These are phyloP conservation scores for Anthoceros angustus DNA, from an alignment of 225 moss, liverwort and hornwort genomes.

Conservation along the genomic window DNA sequence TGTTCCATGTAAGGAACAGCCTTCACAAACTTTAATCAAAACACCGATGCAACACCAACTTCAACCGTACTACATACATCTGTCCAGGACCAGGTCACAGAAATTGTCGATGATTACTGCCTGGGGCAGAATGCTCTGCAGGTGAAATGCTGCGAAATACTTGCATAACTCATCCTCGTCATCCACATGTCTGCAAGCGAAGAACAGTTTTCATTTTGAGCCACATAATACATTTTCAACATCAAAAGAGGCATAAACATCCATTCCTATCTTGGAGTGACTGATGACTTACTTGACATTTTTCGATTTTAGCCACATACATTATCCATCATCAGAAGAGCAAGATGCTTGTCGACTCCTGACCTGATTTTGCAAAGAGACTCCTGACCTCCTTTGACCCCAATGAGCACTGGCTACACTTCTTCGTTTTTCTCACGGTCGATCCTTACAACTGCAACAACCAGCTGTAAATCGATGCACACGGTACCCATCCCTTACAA, in stretches of 20 bases:
- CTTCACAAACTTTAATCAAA: neutral
- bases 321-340: too few relatives aligned
- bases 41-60: neutral
- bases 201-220: neutral
- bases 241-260: neutral
- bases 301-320: too few relatives aligned
- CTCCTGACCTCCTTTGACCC: too few relatives aligned
- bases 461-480: too few relatives aligned
- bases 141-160: constrained; percentile 84
- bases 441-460: too few relatives aligned
- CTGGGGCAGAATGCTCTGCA: constrained; percentile 45
- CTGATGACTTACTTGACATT: constrained; percentile 51
- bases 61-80: constrained; percentile 19
- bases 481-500: too few relatives aligned
- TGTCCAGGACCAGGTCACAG: constrained; percentile 51
- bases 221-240: neutral
- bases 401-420: too few relatives aligned
- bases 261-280: neutral
- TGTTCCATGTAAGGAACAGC: neutral
- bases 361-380: too few relatives aligned
- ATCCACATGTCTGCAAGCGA: constrained; percentile 43
- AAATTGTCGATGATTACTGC: constrained; percentile 79
- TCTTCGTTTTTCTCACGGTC: too few relatives aligned
- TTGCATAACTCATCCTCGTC: constrained; percentile 62
- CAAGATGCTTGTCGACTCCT: too few relatives aligned